These are phyloP conservation scores for Mortierella hygrophila DNA, from an alignment of 192 early-diverging fungal genomes.

Conservation along the genomic window DNA sequence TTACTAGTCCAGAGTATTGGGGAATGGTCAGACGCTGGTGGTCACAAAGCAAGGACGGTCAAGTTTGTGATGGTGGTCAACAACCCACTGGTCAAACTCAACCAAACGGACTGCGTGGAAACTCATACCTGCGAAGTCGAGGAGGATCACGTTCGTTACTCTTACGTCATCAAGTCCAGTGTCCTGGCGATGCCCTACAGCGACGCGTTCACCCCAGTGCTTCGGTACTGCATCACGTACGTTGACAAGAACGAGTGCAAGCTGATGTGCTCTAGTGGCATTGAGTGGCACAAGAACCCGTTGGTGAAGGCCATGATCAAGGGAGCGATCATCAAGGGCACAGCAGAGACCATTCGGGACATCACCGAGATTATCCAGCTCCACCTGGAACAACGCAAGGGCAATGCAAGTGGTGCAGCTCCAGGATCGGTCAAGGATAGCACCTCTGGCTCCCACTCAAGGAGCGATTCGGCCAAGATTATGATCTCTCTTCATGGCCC, in stretches of 20 bases:
- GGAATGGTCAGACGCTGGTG: conserved; percentile 22
- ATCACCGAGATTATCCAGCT: conserved; percentile 62
- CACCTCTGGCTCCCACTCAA: background rate
- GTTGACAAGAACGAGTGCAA: conserved; percentile 62
- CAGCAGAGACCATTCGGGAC: conserved; percentile 62
- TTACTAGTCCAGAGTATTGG: conserved; percentile 40
- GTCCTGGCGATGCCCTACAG: conserved; percentile 69
- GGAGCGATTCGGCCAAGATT: conserved; percentile 31
- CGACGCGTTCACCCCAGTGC: conserved; percentile 74
- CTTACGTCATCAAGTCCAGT: conserved; percentile 29
- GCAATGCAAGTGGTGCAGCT: background rate
- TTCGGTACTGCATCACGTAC: conserved; percentile 79
- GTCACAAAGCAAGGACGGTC: conserved; percentile 56
- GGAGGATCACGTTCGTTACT: conserved; percentile 70
- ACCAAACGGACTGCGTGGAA: conserved; percentile 74
- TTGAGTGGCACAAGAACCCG: conserved; percentile 77
- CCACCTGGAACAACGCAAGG: conserved; percentile 42
- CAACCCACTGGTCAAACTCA: conserved; percentile 81
- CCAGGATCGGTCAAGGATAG: background rate
- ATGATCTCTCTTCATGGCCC: conserved; percentile 47
- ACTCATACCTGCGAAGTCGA: conserved; percentile 67
- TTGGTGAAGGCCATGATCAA: conserved; percentile 80
- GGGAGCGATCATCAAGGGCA: conserved; percentile 69
- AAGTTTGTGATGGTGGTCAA: conserved; percentile 79
- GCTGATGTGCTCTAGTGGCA: conserved; percentile 64